Evolutionary conservation across 1,139 yeast genomes (phyloP).

Genomic region (Sugiyamaella japonica): DNA sequence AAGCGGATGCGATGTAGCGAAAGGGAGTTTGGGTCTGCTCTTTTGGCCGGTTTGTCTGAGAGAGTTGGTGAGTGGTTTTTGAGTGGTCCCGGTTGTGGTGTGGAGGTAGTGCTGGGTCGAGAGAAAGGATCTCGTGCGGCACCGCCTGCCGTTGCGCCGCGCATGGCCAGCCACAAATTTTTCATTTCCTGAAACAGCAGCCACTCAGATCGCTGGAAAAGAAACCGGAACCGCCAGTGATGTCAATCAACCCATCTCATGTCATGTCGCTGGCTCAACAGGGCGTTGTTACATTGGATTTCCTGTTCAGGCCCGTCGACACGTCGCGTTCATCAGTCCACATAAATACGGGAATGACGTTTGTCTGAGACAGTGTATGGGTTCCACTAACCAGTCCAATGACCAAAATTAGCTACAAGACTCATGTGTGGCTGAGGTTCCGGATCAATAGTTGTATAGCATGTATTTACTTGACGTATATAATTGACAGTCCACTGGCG

Average conservation of each 20-base stretch:
- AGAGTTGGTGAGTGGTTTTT: no score
- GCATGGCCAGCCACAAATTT: not conserved
- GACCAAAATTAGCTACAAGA: no score
- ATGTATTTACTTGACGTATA: not conserved
- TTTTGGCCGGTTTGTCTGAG: no score
- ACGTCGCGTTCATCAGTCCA: not conserved
- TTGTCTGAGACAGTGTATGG: not conserved
- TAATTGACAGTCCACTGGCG: no score
- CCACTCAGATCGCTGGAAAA: not conserved
- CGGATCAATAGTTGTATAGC: no score
- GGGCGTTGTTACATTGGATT: not conserved
- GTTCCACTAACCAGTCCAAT: no score
- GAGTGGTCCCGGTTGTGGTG: no score
- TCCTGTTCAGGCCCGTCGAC: not conserved
- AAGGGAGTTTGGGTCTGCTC: no score
- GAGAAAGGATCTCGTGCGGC: not conserved
- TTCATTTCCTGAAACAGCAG: not conserved
- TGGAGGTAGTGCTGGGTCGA: no score
- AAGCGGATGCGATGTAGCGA: no score
- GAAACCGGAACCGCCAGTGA: not conserved
- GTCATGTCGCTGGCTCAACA: not conserved
- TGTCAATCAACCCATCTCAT: not conserved
- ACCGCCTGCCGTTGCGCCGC: not conserved
- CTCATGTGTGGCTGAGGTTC: no score
- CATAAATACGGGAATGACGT: not conserved